Conservation (phyloP, 2,329 filamentous ascomycete species). For the Phaeosphaeria sp. region DNA sequence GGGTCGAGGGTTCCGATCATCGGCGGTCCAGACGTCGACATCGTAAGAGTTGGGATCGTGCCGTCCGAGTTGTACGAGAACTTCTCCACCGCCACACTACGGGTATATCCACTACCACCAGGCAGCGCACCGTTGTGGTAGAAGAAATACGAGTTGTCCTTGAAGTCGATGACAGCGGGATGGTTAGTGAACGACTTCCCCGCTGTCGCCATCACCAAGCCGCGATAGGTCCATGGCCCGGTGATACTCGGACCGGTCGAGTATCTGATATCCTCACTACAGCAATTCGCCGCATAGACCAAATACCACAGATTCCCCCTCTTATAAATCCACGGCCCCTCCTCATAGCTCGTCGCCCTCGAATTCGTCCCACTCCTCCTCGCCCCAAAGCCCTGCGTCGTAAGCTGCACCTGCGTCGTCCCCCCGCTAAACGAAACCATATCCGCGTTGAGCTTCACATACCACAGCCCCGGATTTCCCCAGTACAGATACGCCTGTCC, state of each 20-base stretch:
- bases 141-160: constrained; percentile 21
- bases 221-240: constrained; percentile 23
- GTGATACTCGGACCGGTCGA: constrained; percentile 21
- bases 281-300: constrained; percentile 25
- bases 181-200: constrained; percentile 25
- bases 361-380: constrained; percentile 7
- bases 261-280: constrained; percentile 25
- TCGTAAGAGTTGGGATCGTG: constrained; percentile 21
- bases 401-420: constrained; percentile 13
- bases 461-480: constrained; percentile 21
- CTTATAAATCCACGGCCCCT: constrained; percentile 25
- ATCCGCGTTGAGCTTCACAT: constrained; percentile 19
- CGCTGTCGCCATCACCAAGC: constrained; percentile 20
- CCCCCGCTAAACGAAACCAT: constrained; percentile 22
- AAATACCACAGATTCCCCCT: constrained; percentile 18
- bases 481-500: constrained; percentile 26
- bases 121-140: constrained; percentile 26
- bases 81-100: constrained; percentile 18
- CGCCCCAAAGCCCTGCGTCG: constrained; percentile 17
- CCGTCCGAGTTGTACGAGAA: constrained; percentile 24
- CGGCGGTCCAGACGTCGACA: constrained; percentile 18
- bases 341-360: constrained; percentile 16
- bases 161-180: constrained; percentile 20
- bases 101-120: constrained; percentile 22
- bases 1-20: constrained; percentile 22